phyloP scores from a whole-genome alignment of 305 asterid genomes.

The Rubia balearica region DNA sequence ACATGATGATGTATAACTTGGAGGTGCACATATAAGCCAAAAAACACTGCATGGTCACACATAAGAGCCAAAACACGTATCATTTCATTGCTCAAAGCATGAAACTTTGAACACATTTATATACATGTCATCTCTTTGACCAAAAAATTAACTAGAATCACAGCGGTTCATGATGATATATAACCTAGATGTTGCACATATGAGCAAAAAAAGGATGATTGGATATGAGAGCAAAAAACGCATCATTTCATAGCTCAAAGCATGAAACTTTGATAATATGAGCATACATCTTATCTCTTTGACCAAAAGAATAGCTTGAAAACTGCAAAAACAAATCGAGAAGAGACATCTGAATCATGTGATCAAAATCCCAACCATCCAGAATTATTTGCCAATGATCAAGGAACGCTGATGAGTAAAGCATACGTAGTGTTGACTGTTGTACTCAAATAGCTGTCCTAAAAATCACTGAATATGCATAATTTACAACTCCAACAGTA shows the following conservation, averaged over 20 bases:
- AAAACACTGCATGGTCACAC: too few species aligned
- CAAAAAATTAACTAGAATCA: background rate
- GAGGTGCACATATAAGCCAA: background rate
- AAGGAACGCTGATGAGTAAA: background rate
- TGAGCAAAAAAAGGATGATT: background rate
- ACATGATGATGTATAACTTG: background rate
- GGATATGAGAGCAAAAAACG: background rate
- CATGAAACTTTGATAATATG: background rate
- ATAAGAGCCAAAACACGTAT: background rate
- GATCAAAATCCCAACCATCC: background rate
- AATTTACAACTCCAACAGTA: background rate
- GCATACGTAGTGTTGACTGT: too few species aligned
- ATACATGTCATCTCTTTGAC: background rate
- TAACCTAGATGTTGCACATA: background rate
- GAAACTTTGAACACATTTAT: background rate
- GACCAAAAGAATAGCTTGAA: background rate
- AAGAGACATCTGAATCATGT: background rate
- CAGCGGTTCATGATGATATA: too few species aligned
- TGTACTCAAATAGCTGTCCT: too few species aligned
- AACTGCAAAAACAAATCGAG: background rate
- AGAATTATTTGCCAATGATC: background rate
- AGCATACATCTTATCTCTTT: background rate
- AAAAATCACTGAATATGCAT: background rate
- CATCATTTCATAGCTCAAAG: background rate
- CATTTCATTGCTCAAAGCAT: slow-evolving; percentile 5